Conservation (phyloP, 192 early-diverging fungal species). For the Coemansia sp. region DNA sequence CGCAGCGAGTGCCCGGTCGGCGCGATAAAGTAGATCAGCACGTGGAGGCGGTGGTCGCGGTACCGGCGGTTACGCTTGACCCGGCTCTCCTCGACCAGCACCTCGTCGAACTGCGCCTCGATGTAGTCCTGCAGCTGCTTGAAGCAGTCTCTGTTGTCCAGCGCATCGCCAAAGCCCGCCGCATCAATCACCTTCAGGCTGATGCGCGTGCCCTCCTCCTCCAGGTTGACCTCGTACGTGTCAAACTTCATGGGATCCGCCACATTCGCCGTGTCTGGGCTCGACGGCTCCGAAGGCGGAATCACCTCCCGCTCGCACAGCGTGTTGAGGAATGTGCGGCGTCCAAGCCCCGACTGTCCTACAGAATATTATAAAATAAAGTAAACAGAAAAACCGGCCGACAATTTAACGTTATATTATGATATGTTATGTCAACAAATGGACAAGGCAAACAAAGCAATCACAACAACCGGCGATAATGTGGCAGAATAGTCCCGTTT, state of each 20-base stretch:
- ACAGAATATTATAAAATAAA: too few relatives aligned
- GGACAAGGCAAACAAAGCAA: not conserved
- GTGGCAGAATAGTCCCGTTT: not conserved
- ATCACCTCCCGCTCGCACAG: conserved; percentile 84
- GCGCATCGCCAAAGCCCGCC: conserved; percentile 96
- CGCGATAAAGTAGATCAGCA: conserved; percentile 95
- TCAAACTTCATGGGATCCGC: conserved; percentile 88
- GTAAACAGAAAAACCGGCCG: too few relatives aligned
- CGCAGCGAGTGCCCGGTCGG: conserved; percentile 96
- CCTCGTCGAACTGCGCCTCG: conserved; percentile 92
- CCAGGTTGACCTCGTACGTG: conserved; percentile 90
- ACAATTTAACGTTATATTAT: too few relatives aligned
- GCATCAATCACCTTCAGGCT: conserved; percentile 97
- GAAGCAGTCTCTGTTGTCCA: conserved; percentile 93
- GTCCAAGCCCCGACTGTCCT: conserved; percentile 95
- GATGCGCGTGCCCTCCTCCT: conserved; percentile 97
- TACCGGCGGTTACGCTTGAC: conserved; percentile 87
- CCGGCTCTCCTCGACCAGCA: conserved; percentile 84
- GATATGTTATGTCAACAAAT: not conserved
- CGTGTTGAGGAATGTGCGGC: conserved; percentile 98
- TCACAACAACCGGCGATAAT: not conserved
- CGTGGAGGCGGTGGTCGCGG: conserved; percentile 95
- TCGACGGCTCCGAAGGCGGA: conserved; percentile 60
- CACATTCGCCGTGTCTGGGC: conserved; percentile 74
- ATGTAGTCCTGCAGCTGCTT: conserved; percentile 90